These are phyloP conservation scores for Nicotiana paniculata DNA, from an alignment of 257 asterid species.

Conservation along the genomic window DNA sequence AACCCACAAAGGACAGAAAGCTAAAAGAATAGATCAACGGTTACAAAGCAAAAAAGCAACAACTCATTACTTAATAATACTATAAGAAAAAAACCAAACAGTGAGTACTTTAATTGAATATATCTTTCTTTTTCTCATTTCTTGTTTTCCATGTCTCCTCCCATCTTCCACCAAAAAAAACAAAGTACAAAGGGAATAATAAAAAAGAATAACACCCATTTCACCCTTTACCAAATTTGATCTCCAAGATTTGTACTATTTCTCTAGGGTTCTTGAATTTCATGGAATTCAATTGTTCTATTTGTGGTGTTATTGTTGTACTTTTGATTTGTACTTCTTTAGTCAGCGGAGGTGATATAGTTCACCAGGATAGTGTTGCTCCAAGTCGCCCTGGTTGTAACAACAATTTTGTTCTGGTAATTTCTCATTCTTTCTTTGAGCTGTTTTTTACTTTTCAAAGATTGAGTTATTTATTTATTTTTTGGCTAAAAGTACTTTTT, in stretches of 20 bases:
- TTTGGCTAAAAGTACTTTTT: not conserved
- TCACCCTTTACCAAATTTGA: constrained; percentile 28
- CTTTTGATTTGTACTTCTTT: constrained; percentile 28
- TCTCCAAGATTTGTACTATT: constrained; percentile 16
- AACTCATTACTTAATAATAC: not conserved
- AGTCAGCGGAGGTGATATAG: constrained; percentile 78
- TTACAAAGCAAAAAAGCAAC: not conserved
- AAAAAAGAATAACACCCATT: constrained; percentile 3
- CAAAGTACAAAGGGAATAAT: not conserved
- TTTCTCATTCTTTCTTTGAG: not conserved
- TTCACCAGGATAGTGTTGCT: constrained; percentile 76
- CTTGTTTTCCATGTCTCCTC: constrained; percentile 8
- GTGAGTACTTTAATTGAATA: constrained; percentile 4
- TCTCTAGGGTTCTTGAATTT: not conserved
- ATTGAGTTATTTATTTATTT: not conserved
- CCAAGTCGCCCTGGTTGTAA: constrained; percentile 83
- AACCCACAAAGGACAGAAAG: not conserved
- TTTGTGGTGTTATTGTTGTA: constrained; percentile 28
- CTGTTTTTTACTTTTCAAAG: constrained; percentile 3
- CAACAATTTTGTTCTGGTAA: constrained; percentile 85
- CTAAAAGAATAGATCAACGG: not conserved
- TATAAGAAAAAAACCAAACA: constrained; percentile 17
- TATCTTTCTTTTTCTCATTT: not conserved
- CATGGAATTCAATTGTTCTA: constrained; percentile 41
- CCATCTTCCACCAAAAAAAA: constrained; percentile 10